These are phyloP conservation scores for Kodamaea arcana DNA, from an alignment of 1,139 yeast species.

Conservation along the genomic window DNA sequence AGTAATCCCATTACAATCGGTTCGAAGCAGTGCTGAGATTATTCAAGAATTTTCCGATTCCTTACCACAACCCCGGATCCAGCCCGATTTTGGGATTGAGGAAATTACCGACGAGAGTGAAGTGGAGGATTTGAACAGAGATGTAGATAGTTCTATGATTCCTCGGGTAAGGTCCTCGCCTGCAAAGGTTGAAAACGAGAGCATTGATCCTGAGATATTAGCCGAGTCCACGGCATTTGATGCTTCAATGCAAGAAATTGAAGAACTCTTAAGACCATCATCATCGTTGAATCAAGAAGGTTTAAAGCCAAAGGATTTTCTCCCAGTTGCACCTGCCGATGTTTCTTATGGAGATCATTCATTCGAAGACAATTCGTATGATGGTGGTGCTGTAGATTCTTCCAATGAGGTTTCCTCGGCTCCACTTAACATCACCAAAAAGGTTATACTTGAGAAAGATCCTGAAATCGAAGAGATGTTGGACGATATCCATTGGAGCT, in stretches of 20 bases:
- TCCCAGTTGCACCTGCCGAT: neutral
- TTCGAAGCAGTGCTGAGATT: slow-evolving; percentile 8
- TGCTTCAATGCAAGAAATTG: slow-evolving; percentile 42
- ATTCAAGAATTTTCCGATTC: slow-evolving; percentile 11
- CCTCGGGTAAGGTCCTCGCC: too few relatives aligned
- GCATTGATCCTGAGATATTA: slow-evolving; percentile 4
- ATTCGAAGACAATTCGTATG: neutral
- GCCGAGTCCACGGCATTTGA: slow-evolving; percentile 24
- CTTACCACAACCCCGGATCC: slow-evolving; percentile 9
- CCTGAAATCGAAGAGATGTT: slow-evolving; percentile 61
- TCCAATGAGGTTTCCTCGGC: neutral
- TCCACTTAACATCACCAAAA: slow-evolving; percentile 19
- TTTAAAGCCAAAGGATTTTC: slow-evolving; percentile 10
- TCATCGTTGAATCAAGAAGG: too few relatives aligned
- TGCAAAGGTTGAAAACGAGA: too few relatives aligned
- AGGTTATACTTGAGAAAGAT: slow-evolving; percentile 27
- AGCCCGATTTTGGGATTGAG: slow-evolving; percentile 39
- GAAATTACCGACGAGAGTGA: slow-evolving; percentile 34
- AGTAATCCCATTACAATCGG: slow-evolving; percentile 14
- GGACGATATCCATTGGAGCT: slow-evolving; percentile 72
- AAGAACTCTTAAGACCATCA: slow-evolving; percentile 38
- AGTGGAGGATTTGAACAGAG: slow-evolving; percentile 8
- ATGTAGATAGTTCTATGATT: too few relatives aligned
- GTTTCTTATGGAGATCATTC: slow-evolving; percentile 8
- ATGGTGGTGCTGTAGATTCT: slow-evolving; percentile 2